Base-by-base conservation (phyloP, 2,329 filamentous ascomycete species). In the Simplicillium sp. region DNA sequence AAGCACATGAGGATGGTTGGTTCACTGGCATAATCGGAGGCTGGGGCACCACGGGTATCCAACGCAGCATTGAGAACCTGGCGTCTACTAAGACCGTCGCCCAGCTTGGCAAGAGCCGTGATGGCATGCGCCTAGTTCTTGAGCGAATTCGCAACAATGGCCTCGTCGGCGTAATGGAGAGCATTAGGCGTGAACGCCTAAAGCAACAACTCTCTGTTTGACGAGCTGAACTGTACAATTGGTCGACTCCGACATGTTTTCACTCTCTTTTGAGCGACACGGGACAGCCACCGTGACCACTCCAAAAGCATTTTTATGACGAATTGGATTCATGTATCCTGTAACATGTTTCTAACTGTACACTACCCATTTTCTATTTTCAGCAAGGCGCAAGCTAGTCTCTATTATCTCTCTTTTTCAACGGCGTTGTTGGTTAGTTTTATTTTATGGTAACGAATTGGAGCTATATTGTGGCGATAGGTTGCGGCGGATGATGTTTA, bases 91-190 rank as follows among this genome's bases (percentile, higher is more conserved):
- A 86, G 56, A 87, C 86, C 5, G 76, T 82, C 48, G 82, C 84
- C 52, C 84, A 86, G 56, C 73, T 90, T 52, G 80, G 82, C 39
- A 89, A 89, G 65, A 86, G 84, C 50, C 79, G 83, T 38, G 83
- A 89, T 57, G 86, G 86, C 37, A 90, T 92, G 86, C 80, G 77
- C 42, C 77, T 89, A 31, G 85, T 92, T 8, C 69, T 92, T 16
- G 83, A 88, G 60, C 70, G 85, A 37, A 64, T 80, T 39, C 69
- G 75, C 37, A 73, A 75, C 57, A 75, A 69, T 33, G 72, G 74
- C 25, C 68, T 77, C 42, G 71, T 77, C 41, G 71, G 72, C 32
- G 73, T 79, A 25, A 58, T 80, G 29, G 75, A 80, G 55, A 66
- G 73, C 38, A 62, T 74, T 48, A 67, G 73, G 34, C 55, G 62